Conservation (phyloP, 2,329 filamentous ascomycete genomes). For the Fusarium hostae region DNA sequence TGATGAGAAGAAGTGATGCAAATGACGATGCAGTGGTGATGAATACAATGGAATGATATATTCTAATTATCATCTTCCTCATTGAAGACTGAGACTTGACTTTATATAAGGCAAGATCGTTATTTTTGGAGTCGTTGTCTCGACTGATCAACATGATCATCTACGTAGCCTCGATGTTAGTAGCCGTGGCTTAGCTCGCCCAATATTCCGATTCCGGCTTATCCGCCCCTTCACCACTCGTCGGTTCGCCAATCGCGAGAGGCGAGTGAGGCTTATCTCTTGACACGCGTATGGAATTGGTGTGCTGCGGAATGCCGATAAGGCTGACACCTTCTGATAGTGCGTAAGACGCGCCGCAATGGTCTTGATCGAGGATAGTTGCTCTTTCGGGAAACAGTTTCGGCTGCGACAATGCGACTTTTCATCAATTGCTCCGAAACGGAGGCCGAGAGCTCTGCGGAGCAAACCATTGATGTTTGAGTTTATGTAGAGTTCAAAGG, state of each 20-base stretch:
- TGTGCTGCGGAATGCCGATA: conserved; percentile 3
- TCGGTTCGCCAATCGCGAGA: not conserved
- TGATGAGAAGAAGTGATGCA: not conserved
- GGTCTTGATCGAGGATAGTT: not conserved
- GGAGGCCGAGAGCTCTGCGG: not conserved
- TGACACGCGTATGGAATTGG: not conserved
- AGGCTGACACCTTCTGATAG: conserved; percentile 1
- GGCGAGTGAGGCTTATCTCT: conserved; percentile 4
- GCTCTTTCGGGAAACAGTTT: not conserved
- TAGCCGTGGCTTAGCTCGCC: conserved; percentile 16
- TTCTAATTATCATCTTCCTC: not conserved
- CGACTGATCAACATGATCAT: conserved; percentile 1
- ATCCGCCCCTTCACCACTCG: not conserved
- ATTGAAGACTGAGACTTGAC: not conserved
- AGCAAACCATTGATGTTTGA: not conserved
- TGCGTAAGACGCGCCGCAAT: not conserved
- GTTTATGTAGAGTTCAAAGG: not conserved
- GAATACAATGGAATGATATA: not conserved
- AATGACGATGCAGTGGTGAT: not conserved
- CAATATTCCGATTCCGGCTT: not conserved
- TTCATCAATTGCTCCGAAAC: not conserved
- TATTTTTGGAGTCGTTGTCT: not conserved
- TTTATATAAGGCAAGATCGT: not conserved
- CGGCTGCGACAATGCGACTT: not conserved
- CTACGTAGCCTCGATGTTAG: not conserved